These are phyloP conservation scores for Saprolegnia parasitica DNA, from an alignment of 352 stramenopile species.

Conservation along the genomic window DNA sequence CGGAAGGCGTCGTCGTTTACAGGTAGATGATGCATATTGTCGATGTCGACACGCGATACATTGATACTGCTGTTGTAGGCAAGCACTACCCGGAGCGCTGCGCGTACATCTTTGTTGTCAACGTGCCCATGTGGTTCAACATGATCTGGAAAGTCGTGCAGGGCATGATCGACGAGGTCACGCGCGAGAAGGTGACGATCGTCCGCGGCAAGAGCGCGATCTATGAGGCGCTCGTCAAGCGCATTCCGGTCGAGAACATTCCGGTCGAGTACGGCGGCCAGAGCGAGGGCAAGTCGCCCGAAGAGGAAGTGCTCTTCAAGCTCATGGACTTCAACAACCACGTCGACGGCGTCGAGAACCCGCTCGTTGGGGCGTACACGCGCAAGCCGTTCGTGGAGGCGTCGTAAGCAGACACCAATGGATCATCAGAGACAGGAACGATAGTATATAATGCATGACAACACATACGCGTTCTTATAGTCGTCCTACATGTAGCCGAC, in stretches of 20 bases:
- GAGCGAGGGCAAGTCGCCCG: slow-evolving; percentile 45
- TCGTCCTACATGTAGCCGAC: too few relatives aligned
- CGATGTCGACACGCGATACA: neutral
- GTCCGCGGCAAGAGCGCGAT: slow-evolving; percentile 66
- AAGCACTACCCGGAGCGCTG: slow-evolving; percentile 91
- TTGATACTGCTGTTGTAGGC: slow-evolving; percentile 31
- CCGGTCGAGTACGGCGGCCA: slow-evolving; percentile 70
- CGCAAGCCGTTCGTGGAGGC: slow-evolving; percentile 15
- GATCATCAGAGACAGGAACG: too few relatives aligned
- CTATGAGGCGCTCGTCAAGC: slow-evolving; percentile 61
- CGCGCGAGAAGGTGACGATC: slow-evolving; percentile 91
- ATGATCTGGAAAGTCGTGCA: slow-evolving; percentile 91
- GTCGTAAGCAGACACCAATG: neutral
- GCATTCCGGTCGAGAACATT: slow-evolving; percentile 73
- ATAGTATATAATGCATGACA: too few relatives aligned
- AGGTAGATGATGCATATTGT: slow-evolving; percentile 32
- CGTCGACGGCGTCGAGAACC: slow-evolving; percentile 34
- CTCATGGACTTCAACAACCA: slow-evolving; percentile 75
- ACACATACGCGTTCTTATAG: too few relatives aligned
- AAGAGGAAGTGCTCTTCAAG: slow-evolving; percentile 66
- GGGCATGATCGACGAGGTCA: slow-evolving; percentile 89
- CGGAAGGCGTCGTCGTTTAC: slow-evolving; percentile 71
- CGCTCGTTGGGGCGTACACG: slow-evolving; percentile 11
- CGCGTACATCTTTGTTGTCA: slow-evolving; percentile 92
- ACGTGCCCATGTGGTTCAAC: slow-evolving; percentile 93